Evolutionary conservation across 805 yeast genomes (phyloP).

Genomic region (Hemisphaericaspora nanyangensis): DNA sequence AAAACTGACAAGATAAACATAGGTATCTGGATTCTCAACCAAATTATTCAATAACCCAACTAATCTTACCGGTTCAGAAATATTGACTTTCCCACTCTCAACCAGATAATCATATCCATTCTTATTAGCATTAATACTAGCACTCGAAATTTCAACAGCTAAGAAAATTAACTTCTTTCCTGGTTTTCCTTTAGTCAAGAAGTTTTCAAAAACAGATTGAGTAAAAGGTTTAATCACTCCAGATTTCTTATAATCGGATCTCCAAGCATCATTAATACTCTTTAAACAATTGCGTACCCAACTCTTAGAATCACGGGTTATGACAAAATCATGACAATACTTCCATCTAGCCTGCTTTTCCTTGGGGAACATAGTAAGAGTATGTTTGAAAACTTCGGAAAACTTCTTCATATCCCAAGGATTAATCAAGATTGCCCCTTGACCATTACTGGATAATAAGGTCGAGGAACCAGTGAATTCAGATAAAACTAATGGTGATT

Average conservation of each 20-base stretch:
- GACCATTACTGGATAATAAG: constrained; percentile 47
- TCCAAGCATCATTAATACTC: constrained; percentile 46
- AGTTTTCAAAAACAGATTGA: constrained; percentile 22
- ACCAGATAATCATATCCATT: neutral
- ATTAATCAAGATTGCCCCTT: constrained; percentile 74
- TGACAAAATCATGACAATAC: constrained; percentile 53
- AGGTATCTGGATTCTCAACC: constrained; percentile 52
- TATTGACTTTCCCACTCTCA: constrained; percentile 8
- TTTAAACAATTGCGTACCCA: constrained; percentile 66
- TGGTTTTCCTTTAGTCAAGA: constrained; percentile 9
- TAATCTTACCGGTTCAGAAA: constrained; percentile 60
- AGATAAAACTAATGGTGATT: constrained; percentile 80
- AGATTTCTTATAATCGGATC: constrained; percentile 23
- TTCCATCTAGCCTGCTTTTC: constrained; percentile 65
- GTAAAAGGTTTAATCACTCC: constrained; percentile 29
- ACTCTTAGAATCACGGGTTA: constrained; percentile 61
- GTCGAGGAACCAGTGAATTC: constrained; percentile 95
- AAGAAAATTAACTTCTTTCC: constrained; percentile 41
- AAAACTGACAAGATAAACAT: constrained; percentile 69
- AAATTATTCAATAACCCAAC: constrained; percentile 57
- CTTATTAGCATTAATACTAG: constrained; percentile 20
- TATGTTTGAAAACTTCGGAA: constrained; percentile 56
- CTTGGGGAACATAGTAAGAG: constrained; percentile 60
- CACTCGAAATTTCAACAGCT: constrained; percentile 40
- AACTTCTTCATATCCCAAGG: constrained; percentile 84